Evolutionary conservation across 306 rosid species (phyloP).

Genomic region (Medicago arabica): DNA sequence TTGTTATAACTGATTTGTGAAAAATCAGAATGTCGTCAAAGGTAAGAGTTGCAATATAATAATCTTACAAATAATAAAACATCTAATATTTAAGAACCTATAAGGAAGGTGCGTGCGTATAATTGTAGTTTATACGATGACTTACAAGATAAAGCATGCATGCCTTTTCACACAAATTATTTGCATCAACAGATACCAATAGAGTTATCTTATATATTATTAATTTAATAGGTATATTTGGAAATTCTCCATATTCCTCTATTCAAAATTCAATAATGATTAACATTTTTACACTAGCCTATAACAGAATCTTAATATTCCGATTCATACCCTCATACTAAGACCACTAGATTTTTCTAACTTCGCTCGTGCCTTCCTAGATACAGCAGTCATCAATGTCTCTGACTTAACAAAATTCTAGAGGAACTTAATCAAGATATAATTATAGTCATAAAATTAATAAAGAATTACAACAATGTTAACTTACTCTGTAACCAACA

Average conservation of each 20-base stretch:
- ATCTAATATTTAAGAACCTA: not conserved
- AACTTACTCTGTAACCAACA: slow-evolving; percentile 90
- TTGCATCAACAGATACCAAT: slow-evolving; percentile 11
- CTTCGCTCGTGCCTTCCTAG: not conserved
- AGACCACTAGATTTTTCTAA: not conserved
- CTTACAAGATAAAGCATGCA: slow-evolving; percentile 28
- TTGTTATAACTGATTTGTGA: not conserved
- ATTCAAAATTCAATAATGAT: slow-evolving; percentile 30
- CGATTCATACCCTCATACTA: not conserved
- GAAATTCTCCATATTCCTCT: slow-evolving; percentile 22
- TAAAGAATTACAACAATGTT: slow-evolving; percentile 32
- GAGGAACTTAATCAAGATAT: slow-evolving; percentile 19
- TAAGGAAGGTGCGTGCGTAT: slow-evolving; percentile 10
- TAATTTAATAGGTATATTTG: slow-evolving; percentile 15
- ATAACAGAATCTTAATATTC: slow-evolving; percentile 10
- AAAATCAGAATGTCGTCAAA: not conserved
- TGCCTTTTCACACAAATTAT: slow-evolving; percentile 10
- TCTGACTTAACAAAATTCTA: slow-evolving; percentile 25
- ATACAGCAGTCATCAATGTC: slow-evolving; percentile 19
- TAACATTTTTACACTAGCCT: not conserved
- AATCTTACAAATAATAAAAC: slow-evolving; percentile 1
- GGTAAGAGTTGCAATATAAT: slow-evolving; percentile 21
- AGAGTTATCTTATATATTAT: not conserved
- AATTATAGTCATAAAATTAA: slow-evolving; percentile 12
- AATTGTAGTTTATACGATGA: slow-evolving; percentile 14